Evolutionary conservation across 2,329 filamentous ascomycete genomes (phyloP), one percentile per base, ranked within the genome.

Genomic region (Colletotrichum brevisporum): DNA sequence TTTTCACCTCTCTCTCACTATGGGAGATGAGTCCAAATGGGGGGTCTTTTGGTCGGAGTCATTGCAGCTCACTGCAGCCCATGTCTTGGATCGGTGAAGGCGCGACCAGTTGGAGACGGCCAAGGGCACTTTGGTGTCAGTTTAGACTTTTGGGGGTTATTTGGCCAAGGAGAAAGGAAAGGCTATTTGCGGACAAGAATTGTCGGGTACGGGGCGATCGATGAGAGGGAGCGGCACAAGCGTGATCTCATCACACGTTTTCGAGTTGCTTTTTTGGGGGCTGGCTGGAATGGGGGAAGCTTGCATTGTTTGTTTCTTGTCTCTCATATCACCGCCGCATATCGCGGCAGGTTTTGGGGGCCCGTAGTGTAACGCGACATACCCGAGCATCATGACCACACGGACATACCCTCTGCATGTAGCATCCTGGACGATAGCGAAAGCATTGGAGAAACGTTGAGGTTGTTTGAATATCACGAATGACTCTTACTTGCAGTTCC

Each of bases 41-140:
- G 21, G 43, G 39, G n/a, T 24, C 21, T 21, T 12, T 45, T 45
- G 36, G 26, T 16, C 27, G 6, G 45, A 62, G 21, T 52, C 2
- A 53, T n/a, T 31, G 39, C 50, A 31, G 48, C 27, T 45, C 4
- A 53, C 26, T 31, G 39, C 50, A 45, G 48, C 18, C 21, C 48
- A n/a, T 63, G 64, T 63, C 59, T 63, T 67, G 64, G 26, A 47
- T 63, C 26, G 15, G n/a, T 51, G 58, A 56, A 55, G 16, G 52
- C 52, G 59, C 52, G 52, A 52, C 26, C 52, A 27, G 15, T 60
- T 15, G 60, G 31, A 36, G 31, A 36, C 10, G 57, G 36, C 24
- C 31, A 53, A 12, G 24, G 45, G 47, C 8, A 52, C 16, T 41
- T 16, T 13, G 26, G 59, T 53, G 47, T 57, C 45, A 63, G 47